Base-by-base conservation (phyloP, 176 grass and related monocot genomes). In the Avena sativa region DNA sequence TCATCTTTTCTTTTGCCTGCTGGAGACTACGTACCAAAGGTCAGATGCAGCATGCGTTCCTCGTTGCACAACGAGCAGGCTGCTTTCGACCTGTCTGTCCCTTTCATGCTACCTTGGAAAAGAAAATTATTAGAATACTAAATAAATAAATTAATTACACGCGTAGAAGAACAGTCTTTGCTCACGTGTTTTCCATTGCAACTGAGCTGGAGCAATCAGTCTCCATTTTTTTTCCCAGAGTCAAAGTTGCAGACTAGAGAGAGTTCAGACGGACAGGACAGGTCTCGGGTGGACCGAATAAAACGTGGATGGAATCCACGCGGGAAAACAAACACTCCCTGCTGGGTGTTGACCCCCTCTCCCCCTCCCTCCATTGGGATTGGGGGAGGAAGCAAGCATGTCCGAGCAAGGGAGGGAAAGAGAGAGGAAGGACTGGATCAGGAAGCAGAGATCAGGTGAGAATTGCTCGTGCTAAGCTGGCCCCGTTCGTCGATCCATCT, bases 311-410 rank as follows among this genome's bases (percentile, higher is more conserved):
- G n/a, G 10, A 71, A 56, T 78, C 17, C 71, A 92, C 72, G 90
- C 83, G 86, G 83, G 62, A 66, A 79, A 75, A 84, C 67, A 79
- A 75, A 84, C 67, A 83, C 62, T 87, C 74, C 81, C 59, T 91
- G 74, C 66, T 40, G 38, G 38, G 5, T 66, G 85, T 84, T 87
- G 89, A 87, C 89, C 89, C 58, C 58, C 85, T 68, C 40, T 43
- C 40, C 40, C 67, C 23, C 40, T 56, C 59, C 16, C 60, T 20
- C 76, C 59, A 19, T 78, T 50, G 40, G 40, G 40, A 34, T 34
- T 40, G 56, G 64, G 16, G 26, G 73, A 71, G 34, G 79, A 23
- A 55, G 55, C 55, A 23, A 55, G 55, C 55, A 50, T 17, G 36
- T 15, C 4, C 12, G 80, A 57, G 47, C 43, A 71, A 63, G 30